phyloP scores from a whole-genome alignment of 2,329 filamentous ascomycete genomes.

The Phyllosticta capitalensis region DNA sequence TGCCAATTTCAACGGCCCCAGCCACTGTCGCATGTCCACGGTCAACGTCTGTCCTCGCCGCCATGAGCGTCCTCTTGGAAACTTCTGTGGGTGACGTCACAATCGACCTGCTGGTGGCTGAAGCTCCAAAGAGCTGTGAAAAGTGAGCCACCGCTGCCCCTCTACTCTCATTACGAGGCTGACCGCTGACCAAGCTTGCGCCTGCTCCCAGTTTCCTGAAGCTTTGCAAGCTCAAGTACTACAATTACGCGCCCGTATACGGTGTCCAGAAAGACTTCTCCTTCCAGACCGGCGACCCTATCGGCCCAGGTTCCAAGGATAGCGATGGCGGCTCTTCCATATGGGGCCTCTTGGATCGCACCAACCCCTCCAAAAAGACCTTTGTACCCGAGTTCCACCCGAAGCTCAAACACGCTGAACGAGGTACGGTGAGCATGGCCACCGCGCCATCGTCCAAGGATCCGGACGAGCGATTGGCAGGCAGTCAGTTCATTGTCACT shows the following conservation, averaged over 20 bases:
- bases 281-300: constrained; percentile 89
- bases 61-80: constrained; percentile 89
- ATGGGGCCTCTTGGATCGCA: constrained; percentile 70
- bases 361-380: constrained; percentile 53
- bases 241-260: constrained; percentile 92
- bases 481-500: constrained; percentile 89
- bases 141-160: constrained; percentile 56
- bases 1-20: not conserved
- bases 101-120: constrained; percentile 81
- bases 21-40: not conserved
- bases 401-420: constrained; percentile 79
- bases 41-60: constrained; percentile 5
- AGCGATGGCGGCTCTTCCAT: constrained; percentile 91
- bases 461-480: constrained; percentile 72
- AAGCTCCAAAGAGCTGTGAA: constrained; percentile 84
- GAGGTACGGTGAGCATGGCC: constrained; percentile 96
- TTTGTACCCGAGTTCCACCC: constrained; percentile 79
- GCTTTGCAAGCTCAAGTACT: constrained; percentile 98
- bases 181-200: constrained; percentile 45
- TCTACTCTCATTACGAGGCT: constrained; percentile 35
- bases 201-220: constrained; percentile 70
- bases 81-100: constrained; percentile 91
- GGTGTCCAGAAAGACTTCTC: constrained; percentile 91
- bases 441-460: constrained; percentile 68
- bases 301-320: constrained; percentile 71